A percentile compares a stretch with the other conserved stretches of the same genome.
Conservation (phyloP, 2,329 filamentous ascomycete species). For the Hymenoscyphus salicellus region DNA sequence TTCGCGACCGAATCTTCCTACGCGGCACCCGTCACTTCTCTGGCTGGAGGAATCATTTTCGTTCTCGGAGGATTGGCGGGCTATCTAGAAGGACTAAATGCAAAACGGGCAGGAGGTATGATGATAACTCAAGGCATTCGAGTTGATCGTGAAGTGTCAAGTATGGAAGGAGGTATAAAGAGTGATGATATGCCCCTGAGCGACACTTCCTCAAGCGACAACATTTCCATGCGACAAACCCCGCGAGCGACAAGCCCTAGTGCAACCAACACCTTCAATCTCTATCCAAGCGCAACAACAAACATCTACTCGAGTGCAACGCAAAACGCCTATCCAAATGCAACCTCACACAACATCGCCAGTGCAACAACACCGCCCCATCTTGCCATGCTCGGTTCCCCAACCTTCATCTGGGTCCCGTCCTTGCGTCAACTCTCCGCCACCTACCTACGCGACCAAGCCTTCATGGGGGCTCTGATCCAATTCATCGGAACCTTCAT, state of each 20-base stretch:
- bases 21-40: conserved; percentile 17
- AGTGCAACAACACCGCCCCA: conserved; percentile 4
- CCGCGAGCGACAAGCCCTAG: neutral
- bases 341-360: neutral
- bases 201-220: conserved; percentile 6
- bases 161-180: neutral
- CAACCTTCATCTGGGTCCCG: conserved; percentile 22
- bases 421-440: conserved; percentile 15
- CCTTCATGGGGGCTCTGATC: conserved; percentile 17
- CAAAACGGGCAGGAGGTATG: conserved; percentile 16
- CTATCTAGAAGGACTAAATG: conserved; percentile 25
- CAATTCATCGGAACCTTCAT: conserved; percentile 24
- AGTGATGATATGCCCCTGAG: neutral
- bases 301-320: neutral
- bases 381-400: conserved; percentile 19
- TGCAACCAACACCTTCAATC: neutral
- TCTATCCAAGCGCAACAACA: neutral
- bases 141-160: conserved; percentile 9
- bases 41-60: conserved; percentile 23
- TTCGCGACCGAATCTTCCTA: conserved; percentile 19
- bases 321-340: neutral
- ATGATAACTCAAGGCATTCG: conserved; percentile 15
- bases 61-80: conserved; percentile 21
- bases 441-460: conserved; percentile 15
- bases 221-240: conserved; percentile 1